These are phyloP conservation scores for Pisolithus microcarpus DNA, from an alignment of 768 basidiomycete genomes.

Conservation along the genomic window DNA sequence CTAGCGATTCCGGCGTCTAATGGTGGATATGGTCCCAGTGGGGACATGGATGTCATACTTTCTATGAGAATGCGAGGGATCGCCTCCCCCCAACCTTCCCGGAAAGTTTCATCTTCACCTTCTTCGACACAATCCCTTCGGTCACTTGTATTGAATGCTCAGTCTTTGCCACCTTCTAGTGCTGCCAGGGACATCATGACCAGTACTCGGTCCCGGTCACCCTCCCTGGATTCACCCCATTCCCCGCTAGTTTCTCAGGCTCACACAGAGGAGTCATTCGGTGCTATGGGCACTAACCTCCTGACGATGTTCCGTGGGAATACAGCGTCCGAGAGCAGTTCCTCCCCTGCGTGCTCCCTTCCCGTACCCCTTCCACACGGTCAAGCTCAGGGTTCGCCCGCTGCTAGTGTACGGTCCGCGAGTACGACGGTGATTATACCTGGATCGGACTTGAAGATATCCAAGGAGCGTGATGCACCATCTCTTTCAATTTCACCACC, in stretches of 20 bases:
- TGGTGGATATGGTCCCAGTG: constrained; percentile 54
- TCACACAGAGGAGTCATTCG: constrained; percentile 48
- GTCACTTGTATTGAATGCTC: constrained; percentile 16
- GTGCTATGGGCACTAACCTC: constrained; percentile 47
- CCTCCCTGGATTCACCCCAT: constrained; percentile 40
- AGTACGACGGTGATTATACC: constrained; percentile 13
- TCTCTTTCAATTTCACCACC: constrained; percentile 10
- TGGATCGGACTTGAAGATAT: constrained; percentile 33
- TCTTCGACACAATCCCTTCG: constrained; percentile 24
- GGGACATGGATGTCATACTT: constrained; percentile 80
- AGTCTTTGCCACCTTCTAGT: constrained; percentile 12
- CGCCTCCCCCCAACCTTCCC: constrained; percentile 28
- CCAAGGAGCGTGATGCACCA: constrained; percentile 28
- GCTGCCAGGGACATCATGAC: constrained; percentile 17
- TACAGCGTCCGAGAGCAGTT: constrained; percentile 23
- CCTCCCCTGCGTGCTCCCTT: constrained; percentile 25
- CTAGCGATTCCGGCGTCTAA: constrained; percentile 41
- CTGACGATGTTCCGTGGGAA: constrained; percentile 44
- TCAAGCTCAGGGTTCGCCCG: constrained; percentile 16
- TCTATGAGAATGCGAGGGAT: constrained; percentile 67
- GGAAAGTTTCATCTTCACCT: constrained; percentile 15
- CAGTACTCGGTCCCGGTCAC: constrained; percentile 21
- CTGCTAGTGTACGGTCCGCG: constrained; percentile 19
- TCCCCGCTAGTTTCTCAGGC: constrained; percentile 27
- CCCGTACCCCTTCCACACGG: constrained; percentile 20